phyloP scores from a whole-genome alignment of 306 rosid species.

The Herpetospermum pedunculosum region DNA sequence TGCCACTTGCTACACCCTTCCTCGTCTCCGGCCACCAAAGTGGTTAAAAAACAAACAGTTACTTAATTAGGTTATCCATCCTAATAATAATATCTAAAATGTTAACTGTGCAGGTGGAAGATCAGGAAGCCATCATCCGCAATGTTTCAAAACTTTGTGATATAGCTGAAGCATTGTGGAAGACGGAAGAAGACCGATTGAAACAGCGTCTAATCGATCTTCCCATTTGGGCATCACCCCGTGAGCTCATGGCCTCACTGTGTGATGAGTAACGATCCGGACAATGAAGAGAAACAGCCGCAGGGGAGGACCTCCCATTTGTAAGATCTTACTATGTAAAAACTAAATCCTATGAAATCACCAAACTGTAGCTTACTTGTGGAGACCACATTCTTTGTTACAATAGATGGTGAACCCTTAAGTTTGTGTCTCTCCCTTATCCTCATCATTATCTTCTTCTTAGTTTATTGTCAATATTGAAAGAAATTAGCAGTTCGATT shows the following conservation, averaged over 20 bases:
- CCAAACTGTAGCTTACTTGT: neutral
- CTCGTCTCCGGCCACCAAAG: neutral
- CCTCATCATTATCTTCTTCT: neutral
- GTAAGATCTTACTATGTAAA: slow-evolving; percentile 4
- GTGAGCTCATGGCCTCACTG: slow-evolving; percentile 11
- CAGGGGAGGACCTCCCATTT: neutral
- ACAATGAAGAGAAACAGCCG: neutral
- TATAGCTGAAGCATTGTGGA: slow-evolving; percentile 11
- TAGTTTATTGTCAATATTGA: neutral
- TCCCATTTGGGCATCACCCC: slow-evolving; percentile 13
- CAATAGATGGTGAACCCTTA: neutral
- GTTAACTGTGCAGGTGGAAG: slow-evolving; percentile 6
- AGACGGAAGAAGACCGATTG: neutral
- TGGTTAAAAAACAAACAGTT: neutral
- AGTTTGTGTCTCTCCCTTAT: neutral
- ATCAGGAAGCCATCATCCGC: slow-evolving; percentile 4
- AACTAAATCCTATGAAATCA: no score
- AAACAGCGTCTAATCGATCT: slow-evolving; percentile 12
- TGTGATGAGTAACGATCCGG: neutral
- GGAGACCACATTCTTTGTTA: neutral
- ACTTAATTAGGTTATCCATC: neutral
- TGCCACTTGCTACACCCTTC: no score
- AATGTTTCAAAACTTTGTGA: slow-evolving; percentile 12
- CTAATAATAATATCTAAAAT: neutral
- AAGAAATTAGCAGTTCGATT: neutral